Evolutionary conservation across 1,284 basidiomycete species (phyloP).

Genomic region (Ceratobasidium sp.): DNA sequence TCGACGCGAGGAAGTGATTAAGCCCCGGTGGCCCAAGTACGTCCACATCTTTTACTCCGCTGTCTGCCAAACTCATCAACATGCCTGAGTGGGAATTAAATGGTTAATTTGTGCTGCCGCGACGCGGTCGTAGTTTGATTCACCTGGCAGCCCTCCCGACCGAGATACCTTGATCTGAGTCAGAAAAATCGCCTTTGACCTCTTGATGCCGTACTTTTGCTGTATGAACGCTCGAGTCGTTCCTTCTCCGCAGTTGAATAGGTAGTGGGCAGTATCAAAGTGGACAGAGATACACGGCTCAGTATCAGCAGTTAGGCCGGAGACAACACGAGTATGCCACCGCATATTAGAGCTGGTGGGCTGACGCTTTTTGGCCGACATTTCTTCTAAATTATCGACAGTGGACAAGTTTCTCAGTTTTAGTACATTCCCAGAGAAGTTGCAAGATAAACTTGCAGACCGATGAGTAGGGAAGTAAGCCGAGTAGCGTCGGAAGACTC

Average conservation of each 20-base stretch:
- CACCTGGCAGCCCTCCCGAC: conserved; percentile 77
- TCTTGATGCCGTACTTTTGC: conserved; percentile 70
- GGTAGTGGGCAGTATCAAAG: conserved; percentile 81
- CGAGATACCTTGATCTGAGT: conserved; percentile 71
- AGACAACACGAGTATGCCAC: conserved; percentile 56
- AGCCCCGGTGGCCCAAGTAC: conserved; percentile 80
- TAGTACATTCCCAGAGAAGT: background rate
- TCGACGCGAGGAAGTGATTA: conserved; percentile 75
- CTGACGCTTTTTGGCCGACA: conserved; percentile 26
- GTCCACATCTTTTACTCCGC: conserved; percentile 65
- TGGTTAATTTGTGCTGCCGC: conserved; percentile 3
- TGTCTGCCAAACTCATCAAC: conserved; percentile 85
- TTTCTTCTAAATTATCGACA: background rate
- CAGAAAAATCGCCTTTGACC: conserved; percentile 76
- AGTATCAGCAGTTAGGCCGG: conserved; percentile 72
- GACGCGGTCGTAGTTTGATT: conserved; percentile 48
- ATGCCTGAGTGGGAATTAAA: conserved; percentile 63
- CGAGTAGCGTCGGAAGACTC: background rate
- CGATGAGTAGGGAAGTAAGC: background rate
- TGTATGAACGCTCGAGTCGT: conserved; percentile 79
- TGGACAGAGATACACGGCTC: conserved; percentile 78
- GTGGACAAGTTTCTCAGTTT: background rate
- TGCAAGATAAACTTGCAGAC: background rate
- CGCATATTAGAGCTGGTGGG: conserved; percentile 49
- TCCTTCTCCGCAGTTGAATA: conserved; percentile 89